These are phyloP conservation scores for Suhomyces pyralidae DNA, from an alignment of 805 yeast species.

Conservation along the genomic window DNA sequence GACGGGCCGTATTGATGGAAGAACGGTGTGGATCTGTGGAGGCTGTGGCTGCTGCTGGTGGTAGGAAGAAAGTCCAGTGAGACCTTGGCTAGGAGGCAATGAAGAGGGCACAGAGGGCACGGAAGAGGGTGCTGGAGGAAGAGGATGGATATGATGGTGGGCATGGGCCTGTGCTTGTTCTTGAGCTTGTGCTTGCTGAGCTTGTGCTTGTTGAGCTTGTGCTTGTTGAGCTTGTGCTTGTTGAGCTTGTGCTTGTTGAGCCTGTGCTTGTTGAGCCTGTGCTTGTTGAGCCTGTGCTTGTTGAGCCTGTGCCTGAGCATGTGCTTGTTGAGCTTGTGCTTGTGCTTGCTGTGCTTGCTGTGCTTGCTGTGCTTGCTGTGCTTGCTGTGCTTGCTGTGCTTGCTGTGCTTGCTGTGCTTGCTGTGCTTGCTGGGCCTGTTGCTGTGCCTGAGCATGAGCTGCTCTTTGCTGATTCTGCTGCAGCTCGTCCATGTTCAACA, in stretches of 20 bases:
- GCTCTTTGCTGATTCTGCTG: not conserved
- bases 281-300: not conserved
- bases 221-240: not conserved
- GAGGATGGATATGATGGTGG: slow-evolving; percentile 1
- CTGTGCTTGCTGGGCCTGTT: not conserved
- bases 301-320: not conserved
- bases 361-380: not conserved
- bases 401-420: not conserved
- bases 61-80: not conserved
- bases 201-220: not conserved
- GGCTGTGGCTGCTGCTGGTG: slow-evolving; percentile 3
- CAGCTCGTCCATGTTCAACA: slow-evolving; percentile 24
- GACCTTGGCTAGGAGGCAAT: not conserved
- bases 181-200: not conserved
- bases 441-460: not conserved
- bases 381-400: not conserved
- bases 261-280: not conserved
- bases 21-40: slow-evolving; percentile 5
- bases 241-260: not conserved
- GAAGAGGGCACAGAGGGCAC: slow-evolving; percentile 3
- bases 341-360: not conserved
- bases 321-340: not conserved
- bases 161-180: not conserved
- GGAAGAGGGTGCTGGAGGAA: slow-evolving; percentile 2
- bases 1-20: slow-evolving; percentile 8